phyloP scores from a whole-genome alignment of 352 stramenopile species.

The Phytophthora nicotianae region DNA sequence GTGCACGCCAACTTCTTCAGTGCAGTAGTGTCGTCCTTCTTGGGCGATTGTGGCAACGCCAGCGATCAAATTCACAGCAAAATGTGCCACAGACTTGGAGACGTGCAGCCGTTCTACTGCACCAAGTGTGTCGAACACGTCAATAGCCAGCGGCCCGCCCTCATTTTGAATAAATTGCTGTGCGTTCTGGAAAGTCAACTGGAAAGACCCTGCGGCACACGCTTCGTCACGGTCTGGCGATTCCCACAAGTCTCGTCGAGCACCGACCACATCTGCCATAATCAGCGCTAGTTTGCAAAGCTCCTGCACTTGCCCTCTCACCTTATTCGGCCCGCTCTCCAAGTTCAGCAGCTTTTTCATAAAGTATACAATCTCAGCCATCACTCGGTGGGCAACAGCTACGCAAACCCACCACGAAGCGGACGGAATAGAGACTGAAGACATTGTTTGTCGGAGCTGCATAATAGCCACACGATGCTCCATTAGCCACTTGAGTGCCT shows the following conservation, averaged over 20 bases:
- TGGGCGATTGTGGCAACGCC: constrained; percentile 47
- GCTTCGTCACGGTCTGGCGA: constrained; percentile 32
- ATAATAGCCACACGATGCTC: constrained; percentile 42
- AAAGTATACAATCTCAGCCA: constrained; percentile 64
- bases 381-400: constrained; percentile 48
- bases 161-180: constrained; percentile 74
- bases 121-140: constrained; percentile 60
- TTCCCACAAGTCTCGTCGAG: constrained; percentile 53
- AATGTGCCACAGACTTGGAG: constrained; percentile 53
- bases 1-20: constrained; percentile 41
- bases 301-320: constrained; percentile 55
- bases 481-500: constrained; percentile 59
- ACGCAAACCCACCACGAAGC: constrained; percentile 68
- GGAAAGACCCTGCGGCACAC: constrained; percentile 49
- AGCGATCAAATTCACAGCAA: constrained; percentile 51
- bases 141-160: constrained; percentile 50
- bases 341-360: constrained; percentile 61
- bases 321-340: constrained; percentile 38
- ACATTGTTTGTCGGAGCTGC: constrained; percentile 31
- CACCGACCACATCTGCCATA: constrained; percentile 54
- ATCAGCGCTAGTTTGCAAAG: constrained; percentile 59
- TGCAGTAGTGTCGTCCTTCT: constrained; percentile 54
- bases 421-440: constrained; percentile 37
- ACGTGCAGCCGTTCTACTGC: constrained; percentile 54
- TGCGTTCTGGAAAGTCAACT: constrained; percentile 55